Evolutionary conservation across 805 yeast genomes (phyloP).

Genomic region (Nakazawaea wyomingensis): DNA sequence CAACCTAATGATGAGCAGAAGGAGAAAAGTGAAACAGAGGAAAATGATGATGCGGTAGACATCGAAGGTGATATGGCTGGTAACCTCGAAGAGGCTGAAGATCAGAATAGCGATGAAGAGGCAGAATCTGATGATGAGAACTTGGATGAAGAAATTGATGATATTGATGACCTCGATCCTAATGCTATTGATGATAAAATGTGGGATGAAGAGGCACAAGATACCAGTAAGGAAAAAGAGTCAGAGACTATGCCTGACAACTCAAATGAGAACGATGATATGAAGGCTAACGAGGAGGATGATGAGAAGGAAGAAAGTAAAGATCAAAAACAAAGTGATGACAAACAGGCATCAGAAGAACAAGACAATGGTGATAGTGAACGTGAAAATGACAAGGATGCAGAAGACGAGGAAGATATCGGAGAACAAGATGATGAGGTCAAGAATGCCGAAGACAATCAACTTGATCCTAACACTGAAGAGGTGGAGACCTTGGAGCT

Average conservation of each 20-base stretch:
- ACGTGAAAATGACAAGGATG: slow-evolving; percentile 31
- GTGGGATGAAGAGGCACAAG: slow-evolving; percentile 94
- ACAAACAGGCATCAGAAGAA: slow-evolving; percentile 30
- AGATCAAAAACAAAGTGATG: slow-evolving; percentile 22
- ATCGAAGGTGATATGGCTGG: slow-evolving; percentile 99
- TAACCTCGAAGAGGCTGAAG: slow-evolving; percentile 70
- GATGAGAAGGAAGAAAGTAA: slow-evolving; percentile 32
- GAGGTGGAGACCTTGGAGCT: slow-evolving; percentile 83
- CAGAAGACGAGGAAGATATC: slow-evolving; percentile 47
- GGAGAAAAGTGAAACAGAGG: slow-evolving; percentile 58
- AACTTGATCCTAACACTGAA: slow-evolving; percentile 68
- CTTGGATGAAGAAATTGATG: slow-evolving; percentile 84
- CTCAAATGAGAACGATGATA: slow-evolving; percentile 44
- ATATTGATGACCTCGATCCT: slow-evolving; percentile 85
- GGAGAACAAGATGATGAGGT: slow-evolving; percentile 82
- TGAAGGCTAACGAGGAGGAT: slow-evolving; percentile 43
- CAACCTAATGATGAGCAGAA: slow-evolving; percentile 70
- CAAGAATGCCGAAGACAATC: slow-evolving; percentile 60
- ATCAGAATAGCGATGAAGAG: slow-evolving; percentile 42
- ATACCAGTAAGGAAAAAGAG: slow-evolving; percentile 74
- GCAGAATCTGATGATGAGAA: slow-evolving; percentile 60
- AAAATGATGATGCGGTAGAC: slow-evolving; percentile 84
- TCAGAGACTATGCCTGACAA: slow-evolving; percentile 64
- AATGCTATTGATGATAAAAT: slow-evolving; percentile 93
- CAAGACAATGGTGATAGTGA: slow-evolving; percentile 31